Conservation (phyloP, 228 moss, liverwort and hornwort species). For the Sphagnum fallax region DNA sequence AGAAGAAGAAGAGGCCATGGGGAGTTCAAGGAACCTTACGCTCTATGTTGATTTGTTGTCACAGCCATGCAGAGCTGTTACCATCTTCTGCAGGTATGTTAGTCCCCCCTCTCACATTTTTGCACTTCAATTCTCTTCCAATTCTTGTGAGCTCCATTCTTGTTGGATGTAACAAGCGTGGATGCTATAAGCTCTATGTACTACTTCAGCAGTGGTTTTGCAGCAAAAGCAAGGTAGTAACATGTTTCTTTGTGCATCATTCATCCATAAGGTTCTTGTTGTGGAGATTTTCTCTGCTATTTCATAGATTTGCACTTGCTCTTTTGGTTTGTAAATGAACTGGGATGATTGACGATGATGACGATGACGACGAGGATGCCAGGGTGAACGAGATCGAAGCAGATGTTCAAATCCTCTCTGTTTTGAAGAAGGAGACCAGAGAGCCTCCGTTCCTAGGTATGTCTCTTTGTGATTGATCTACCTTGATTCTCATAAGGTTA, state of each 20-base stretch:
- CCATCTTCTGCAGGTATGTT: constrained; percentile 54
- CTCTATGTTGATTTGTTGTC: constrained; percentile 51
- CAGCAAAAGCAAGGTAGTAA: too few relatives aligned
- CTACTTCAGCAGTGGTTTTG: too few relatives aligned
- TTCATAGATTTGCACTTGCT: background rate
- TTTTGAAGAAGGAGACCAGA: constrained; percentile 20
- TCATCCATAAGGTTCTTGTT: background rate
- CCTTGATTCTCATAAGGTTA: too few relatives aligned
- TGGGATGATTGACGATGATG: background rate
- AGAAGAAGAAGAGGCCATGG: constrained; percentile 11
- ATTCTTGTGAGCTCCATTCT: background rate
- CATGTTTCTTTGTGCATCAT: background rate
- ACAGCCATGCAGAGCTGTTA: constrained; percentile 59
- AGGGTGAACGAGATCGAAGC: constrained; percentile 42
- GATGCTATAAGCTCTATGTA: too few relatives aligned
- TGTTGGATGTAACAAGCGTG: background rate
- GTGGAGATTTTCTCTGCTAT: background rate
- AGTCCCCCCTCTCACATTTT: background rate
- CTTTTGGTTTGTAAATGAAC: background rate
- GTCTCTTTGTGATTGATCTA: background rate
- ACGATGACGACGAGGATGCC: constrained; percentile 1
- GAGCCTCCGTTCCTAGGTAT: constrained; percentile 31
- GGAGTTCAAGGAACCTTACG: constrained; percentile 18
- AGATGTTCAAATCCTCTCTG: constrained; percentile 17
- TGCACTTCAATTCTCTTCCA: background rate